A percentile compares a stretch with the other conserved stretches of the same genome.
Conservation (phyloP, 306 rosid genomes). For the Lablab purpureus region DNA sequence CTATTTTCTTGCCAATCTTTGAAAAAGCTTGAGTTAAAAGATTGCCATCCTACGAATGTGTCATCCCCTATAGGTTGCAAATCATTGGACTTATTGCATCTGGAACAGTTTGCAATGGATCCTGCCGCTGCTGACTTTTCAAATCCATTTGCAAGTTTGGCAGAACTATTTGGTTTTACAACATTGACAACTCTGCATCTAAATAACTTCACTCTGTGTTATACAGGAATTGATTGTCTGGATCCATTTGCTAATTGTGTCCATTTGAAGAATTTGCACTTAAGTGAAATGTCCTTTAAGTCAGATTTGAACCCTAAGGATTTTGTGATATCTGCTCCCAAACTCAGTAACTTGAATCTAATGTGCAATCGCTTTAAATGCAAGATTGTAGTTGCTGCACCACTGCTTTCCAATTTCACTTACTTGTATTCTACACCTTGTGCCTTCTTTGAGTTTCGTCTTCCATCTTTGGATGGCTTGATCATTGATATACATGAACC, state of each 20-base stretch:
- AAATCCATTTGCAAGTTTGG: conserved; percentile 48
- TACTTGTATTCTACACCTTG: conserved; percentile 49
- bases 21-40: conserved; percentile 58
- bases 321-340: conserved; percentile 59
- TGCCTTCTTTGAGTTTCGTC: conserved; percentile 52
- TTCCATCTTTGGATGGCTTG: conserved; percentile 54
- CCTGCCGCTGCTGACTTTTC: conserved; percentile 42
- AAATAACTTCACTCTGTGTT: conserved; percentile 47
- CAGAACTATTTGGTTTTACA: conserved; percentile 51
- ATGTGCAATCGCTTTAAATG: conserved; percentile 55
- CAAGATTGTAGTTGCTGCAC: conserved; percentile 54
- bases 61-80: conserved; percentile 40
- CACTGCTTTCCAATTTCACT: conserved; percentile 55
- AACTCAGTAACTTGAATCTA: conserved; percentile 49
- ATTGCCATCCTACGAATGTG: conserved; percentile 53
- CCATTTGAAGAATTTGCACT: conserved; percentile 56
- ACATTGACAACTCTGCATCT: conserved; percentile 59
- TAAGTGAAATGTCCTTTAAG: conserved; percentile 51
- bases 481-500: conserved; percentile 50
- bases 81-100: conserved; percentile 47
- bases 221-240: conserved; percentile 43
- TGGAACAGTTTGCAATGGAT: conserved; percentile 48
- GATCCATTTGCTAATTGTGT: conserved; percentile 53
- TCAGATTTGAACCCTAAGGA: conserved; percentile 53
- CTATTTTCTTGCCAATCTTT: conserved; percentile 51